A percentile compares a stretch with the other conserved stretches of the same genome.
Evolutionary conservation across 176 grass and related monocot genomes (phyloP).

Genomic region (Oryza coarctata): DNA sequence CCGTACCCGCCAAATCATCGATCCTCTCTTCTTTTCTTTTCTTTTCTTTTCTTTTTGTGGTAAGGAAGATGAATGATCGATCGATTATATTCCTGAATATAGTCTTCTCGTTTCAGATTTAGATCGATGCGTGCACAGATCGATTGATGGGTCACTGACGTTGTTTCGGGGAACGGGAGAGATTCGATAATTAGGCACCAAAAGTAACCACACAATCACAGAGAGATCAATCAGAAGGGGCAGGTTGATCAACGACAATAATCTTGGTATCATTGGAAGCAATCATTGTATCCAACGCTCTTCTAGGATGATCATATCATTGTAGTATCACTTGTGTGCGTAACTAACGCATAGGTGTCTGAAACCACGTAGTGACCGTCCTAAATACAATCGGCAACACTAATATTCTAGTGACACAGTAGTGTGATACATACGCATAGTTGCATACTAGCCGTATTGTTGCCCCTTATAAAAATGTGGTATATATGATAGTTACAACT

Average conservation of each 20-base stretch:
- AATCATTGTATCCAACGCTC: neutral
- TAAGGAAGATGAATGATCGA: neutral
- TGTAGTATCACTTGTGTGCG: neutral
- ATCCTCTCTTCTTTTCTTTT: neutral
- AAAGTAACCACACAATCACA: neutral
- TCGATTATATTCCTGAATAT: neutral
- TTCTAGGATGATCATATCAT: neutral
- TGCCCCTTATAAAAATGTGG: neutral
- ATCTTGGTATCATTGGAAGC: neutral
- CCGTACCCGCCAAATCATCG: neutral
- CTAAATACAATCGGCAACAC: neutral
- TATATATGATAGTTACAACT: neutral
- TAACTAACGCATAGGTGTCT: neutral
- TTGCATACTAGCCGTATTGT: neutral
- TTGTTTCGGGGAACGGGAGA: neutral
- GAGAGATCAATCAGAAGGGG: neutral
- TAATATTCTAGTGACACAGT: neutral
- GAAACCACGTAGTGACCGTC: neutral
- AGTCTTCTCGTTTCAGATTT: neutral
- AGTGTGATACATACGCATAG: neutral
- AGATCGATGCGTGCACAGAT: neutral
- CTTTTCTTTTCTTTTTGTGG: neutral
- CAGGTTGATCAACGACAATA: neutral
- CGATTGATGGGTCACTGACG: neutral
- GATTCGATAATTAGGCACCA: neutral